A percentile compares a stretch with the other conserved stretches of the same genome.
phyloP scores from a whole-genome alignment of 2,329 filamentous ascomycete genomes.

The Trichoderma sp. region DNA sequence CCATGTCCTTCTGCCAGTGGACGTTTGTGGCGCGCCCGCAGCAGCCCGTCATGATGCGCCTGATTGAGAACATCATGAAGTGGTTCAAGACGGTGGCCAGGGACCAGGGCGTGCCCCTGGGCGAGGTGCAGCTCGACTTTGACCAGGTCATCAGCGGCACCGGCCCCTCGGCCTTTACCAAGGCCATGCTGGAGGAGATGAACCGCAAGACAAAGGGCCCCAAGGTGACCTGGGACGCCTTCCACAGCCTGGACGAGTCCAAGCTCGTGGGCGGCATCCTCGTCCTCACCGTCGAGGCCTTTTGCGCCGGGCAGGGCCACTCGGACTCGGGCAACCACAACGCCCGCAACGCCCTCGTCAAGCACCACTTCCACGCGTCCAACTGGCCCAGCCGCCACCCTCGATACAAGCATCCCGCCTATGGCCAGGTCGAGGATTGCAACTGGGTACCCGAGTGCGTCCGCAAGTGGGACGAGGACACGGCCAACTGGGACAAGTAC shows the following conservation, averaged over 20 bases:
- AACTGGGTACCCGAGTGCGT: slow-evolving; percentile 71
- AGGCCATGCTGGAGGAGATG: slow-evolving; percentile 67
- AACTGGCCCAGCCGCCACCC: slow-evolving; percentile 70
- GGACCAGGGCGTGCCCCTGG: slow-evolving; percentile 60
- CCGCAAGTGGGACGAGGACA: slow-evolving; percentile 65
- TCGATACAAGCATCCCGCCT: slow-evolving; percentile 67
- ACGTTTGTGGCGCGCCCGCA: slow-evolving; percentile 71
- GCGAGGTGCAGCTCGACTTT: slow-evolving; percentile 67
- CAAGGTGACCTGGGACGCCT: slow-evolving; percentile 61
- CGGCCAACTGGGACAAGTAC: slow-evolving; percentile 60
- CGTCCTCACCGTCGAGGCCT: slow-evolving; percentile 70
- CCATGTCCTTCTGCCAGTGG: slow-evolving; percentile 73
- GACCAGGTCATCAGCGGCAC: slow-evolving; percentile 75
- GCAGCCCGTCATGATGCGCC: slow-evolving; percentile 66
- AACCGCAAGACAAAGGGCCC: slow-evolving; percentile 45
- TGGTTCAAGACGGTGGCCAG: slow-evolving; percentile 65
- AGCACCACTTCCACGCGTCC: slow-evolving; percentile 75
- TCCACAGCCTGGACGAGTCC: slow-evolving; percentile 68
- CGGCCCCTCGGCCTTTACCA: slow-evolving; percentile 70
- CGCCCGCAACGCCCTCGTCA: slow-evolving; percentile 65
- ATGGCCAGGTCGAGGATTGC: slow-evolving; percentile 70
- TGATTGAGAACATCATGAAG: slow-evolving; percentile 68
- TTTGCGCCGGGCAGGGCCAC: slow-evolving; percentile 72
- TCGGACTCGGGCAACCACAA: slow-evolving; percentile 73
- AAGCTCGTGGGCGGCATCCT: slow-evolving; percentile 65